Conservation (phyloP, 164 flowering plant genomes). For the Magnolia changhungtana region DNA sequence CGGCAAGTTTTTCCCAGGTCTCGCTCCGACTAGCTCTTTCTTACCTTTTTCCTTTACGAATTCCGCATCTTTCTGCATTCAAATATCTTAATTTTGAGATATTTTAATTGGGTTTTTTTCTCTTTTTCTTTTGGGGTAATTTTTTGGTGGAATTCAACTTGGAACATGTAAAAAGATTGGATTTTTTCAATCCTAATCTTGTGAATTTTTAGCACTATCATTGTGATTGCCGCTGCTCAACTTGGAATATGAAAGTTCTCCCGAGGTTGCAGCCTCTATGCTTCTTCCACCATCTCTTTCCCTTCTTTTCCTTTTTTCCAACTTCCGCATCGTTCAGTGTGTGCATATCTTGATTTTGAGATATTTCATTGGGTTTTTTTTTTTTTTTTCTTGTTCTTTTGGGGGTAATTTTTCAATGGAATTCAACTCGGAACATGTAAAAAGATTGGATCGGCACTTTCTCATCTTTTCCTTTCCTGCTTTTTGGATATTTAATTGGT, state of each 20-base stretch:
- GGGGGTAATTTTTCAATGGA: neutral
- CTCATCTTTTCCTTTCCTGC: too few species aligned
- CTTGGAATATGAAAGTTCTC: too few species aligned
- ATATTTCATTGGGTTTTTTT: neutral
- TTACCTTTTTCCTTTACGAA: neutral
- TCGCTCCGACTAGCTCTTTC: neutral
- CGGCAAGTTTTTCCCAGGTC: slow-evolving; percentile 91
- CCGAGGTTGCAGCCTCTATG: too few species aligned
- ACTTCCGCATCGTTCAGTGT: neutral
- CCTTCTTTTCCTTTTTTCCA: too few species aligned
- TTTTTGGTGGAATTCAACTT: neutral
- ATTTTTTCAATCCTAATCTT: too few species aligned
- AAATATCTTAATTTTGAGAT: neutral
- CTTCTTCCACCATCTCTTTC: too few species aligned
- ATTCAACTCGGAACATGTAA: neutral
- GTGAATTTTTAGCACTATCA: neutral
- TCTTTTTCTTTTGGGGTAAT: neutral
- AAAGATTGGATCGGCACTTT: neutral
- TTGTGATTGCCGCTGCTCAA: too few species aligned
- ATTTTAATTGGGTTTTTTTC: neutral
- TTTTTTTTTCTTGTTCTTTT: too few species aligned
- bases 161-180: neutral
- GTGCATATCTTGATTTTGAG: neutral
- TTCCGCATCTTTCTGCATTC: neutral
- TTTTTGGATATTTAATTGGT: neutral